Evolutionary conservation across 2,329 filamentous ascomycete genomes (phyloP).

Genomic region (Colletotrichum incanum): DNA sequence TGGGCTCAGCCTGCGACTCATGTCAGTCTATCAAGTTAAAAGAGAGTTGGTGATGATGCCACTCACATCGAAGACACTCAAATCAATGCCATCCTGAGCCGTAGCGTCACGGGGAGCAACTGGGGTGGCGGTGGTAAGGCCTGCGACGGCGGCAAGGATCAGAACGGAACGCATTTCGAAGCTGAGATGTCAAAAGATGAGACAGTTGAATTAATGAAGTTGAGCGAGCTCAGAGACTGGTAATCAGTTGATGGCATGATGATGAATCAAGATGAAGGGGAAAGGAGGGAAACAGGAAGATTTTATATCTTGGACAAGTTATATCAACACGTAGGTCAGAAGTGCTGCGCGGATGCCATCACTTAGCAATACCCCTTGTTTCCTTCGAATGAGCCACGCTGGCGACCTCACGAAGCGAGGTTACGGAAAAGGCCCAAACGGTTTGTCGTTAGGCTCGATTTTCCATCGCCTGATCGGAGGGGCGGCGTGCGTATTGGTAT

Average conservation of each 20-base stretch:
- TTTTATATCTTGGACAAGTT: not conserved
- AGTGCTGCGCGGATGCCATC: not conserved
- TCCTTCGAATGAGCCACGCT: not conserved
- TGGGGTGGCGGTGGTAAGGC: conserved; percentile 22
- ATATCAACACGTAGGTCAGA: not conserved
- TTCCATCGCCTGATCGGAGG: not conserved
- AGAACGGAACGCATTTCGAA: conserved; percentile 27
- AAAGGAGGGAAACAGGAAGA: not conserved
- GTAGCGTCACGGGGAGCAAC: not conserved
- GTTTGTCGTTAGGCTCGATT: not conserved
- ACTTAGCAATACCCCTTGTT: not conserved
- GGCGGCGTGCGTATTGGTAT: conserved; percentile 4
- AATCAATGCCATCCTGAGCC: conserved; percentile 18
- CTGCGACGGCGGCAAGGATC: conserved; percentile 22
- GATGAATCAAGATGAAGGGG: not conserved
- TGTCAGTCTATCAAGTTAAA: not conserved
- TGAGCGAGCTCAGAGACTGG: not conserved
- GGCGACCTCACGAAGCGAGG: not conserved
- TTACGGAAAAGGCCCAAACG: not conserved
- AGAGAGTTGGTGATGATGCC: no score
- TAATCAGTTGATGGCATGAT: not conserved
- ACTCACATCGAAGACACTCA: conserved; percentile 27
- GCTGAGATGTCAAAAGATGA: not conserved
- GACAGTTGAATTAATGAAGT: no score
- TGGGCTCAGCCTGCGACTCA: not conserved